Percentiles rank a stretch among this genome's conserved stretches.
These are phyloP conservation scores for Rhizopus arrhizus DNA, from an alignment of 371 early-diverging fungal genomes.

Conservation along the genomic window DNA sequence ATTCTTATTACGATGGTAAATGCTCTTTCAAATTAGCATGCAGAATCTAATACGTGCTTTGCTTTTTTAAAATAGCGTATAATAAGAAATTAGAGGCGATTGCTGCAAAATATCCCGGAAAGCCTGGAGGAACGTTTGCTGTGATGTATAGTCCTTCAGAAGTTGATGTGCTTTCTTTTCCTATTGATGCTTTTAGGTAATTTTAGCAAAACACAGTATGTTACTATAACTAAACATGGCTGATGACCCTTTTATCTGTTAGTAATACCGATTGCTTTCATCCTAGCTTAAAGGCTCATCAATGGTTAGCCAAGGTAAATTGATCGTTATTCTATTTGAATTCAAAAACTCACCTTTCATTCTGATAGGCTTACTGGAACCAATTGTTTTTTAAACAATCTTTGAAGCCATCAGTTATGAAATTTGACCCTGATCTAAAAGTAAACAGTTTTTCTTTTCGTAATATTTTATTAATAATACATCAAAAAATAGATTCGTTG, in stretches of 20 bases:
- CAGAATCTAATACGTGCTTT: background rate
- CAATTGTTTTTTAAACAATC: conserved; percentile 17
- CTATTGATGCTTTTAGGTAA: conserved; percentile 31
- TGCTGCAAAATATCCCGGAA: conserved; percentile 21
- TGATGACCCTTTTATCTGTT: background rate
- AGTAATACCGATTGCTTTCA: conserved; percentile 23
- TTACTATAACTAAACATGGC: background rate
- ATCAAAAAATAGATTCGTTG: conserved; percentile 13
- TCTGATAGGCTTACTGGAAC: conserved; percentile 22
- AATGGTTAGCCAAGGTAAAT: conserved; percentile 27
- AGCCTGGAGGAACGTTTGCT: conserved; percentile 21
- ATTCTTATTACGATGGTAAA: conserved; percentile 24
- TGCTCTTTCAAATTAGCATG: background rate
- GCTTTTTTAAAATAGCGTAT: conserved; percentile 3
- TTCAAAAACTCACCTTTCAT: background rate
- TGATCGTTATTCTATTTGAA: background rate
- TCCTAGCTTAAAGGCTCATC: conserved; percentile 25
- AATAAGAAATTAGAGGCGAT: conserved; percentile 15
- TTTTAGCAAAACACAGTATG: background rate
- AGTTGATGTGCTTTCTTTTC: conserved; percentile 25
- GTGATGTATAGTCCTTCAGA: conserved; percentile 31
- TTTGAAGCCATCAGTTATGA: conserved; percentile 15
- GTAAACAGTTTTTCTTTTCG: conserved; percentile 8
- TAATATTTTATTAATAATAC: background rate
- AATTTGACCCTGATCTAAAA: conserved; percentile 18